Evolutionary conservation across 2,329 filamentous ascomycete genomes (phyloP).

Genomic region (Microdochium trichocladiopsis): DNA sequence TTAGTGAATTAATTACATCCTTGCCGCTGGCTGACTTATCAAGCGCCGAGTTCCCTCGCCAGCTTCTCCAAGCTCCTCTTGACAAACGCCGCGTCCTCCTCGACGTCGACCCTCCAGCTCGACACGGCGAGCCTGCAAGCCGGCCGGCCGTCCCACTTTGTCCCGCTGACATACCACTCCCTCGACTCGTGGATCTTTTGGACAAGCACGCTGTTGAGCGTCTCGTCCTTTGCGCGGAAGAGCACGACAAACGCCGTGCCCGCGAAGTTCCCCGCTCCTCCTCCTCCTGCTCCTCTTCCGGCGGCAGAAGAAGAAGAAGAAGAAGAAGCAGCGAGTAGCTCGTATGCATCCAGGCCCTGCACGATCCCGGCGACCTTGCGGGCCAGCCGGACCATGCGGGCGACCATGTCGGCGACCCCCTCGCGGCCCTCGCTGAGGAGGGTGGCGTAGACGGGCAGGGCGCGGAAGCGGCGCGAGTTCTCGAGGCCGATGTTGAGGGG

Average conservation of each 20-base stretch:
- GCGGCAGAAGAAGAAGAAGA: too few relatives aligned
- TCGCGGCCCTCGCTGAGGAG: conserved; percentile 65
- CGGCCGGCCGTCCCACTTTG: conserved; percentile 64
- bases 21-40: too few relatives aligned
- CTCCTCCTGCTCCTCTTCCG: conserved; percentile 12
- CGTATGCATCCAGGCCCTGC: conserved; percentile 52
- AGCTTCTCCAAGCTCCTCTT: conserved; percentile 51
- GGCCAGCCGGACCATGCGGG: conserved; percentile 65
- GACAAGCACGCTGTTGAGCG: conserved; percentile 60
- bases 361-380: conserved; percentile 61
- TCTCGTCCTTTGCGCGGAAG: conserved; percentile 63
- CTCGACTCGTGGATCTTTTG: conserved; percentile 65
- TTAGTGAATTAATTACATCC: too few relatives aligned
- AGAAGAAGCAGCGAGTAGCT: conserved; percentile 39
- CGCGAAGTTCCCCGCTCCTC: conserved; percentile 32
- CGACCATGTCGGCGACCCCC: conserved; percentile 64
- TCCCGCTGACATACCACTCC: conserved; percentile 78
- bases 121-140: conserved; percentile 81
- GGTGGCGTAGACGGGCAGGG: conserved; percentile 80
- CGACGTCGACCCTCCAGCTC: conserved; percentile 72
- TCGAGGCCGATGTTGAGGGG: conserved; percentile 84
- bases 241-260: conserved; percentile 65
- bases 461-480: conserved; percentile 85
- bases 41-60: conserved; percentile 19
- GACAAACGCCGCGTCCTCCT: conserved; percentile 61